Evolutionary conservation across 75 land plant species (phyloP).

Genomic region (Adiantum capillusveneris): DNA sequence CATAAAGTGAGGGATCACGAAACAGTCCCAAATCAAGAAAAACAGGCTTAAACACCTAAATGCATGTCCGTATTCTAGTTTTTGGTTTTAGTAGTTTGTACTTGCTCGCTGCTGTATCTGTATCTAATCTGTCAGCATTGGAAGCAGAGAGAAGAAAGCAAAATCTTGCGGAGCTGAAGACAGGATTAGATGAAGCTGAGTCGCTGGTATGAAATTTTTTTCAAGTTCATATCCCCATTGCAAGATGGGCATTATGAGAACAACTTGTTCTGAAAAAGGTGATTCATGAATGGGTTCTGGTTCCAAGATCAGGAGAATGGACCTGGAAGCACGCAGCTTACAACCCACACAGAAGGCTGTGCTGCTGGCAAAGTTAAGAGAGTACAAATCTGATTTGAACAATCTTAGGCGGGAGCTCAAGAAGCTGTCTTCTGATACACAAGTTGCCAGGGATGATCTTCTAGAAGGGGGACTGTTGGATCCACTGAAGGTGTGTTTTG

Average conservation of each 20-base stretch:
- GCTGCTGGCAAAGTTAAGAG: slow-evolving; percentile 67
- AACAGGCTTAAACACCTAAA: too few relatives aligned
- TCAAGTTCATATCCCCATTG: not conserved
- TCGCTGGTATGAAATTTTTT: slow-evolving; percentile 33
- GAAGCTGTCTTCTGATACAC: slow-evolving; percentile 31
- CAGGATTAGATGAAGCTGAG: slow-evolving; percentile 80
- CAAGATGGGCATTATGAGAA: too few relatives aligned
- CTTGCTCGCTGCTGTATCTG: not conserved
- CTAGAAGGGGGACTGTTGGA: slow-evolving; percentile 65
- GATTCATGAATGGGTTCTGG: not conserved
- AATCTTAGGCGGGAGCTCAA: slow-evolving; percentile 53
- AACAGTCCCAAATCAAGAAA: too few relatives aligned
- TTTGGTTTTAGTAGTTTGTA: not conserved
- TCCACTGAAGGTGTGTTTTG: slow-evolving; percentile 27
- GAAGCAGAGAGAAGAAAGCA: slow-evolving; percentile 68
- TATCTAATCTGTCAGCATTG: not conserved
- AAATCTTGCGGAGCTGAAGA: slow-evolving; percentile 54
- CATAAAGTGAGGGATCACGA: too few relatives aligned
- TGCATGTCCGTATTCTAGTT: too few relatives aligned
- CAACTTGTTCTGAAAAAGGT: too few relatives aligned
- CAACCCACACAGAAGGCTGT: slow-evolving; percentile 50
- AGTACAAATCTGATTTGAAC: slow-evolving; percentile 66
- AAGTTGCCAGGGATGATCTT: slow-evolving; percentile 54
- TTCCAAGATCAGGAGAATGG: slow-evolving; percentile 70
- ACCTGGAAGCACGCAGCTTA: slow-evolving; percentile 74